A percentile compares a stretch with the other conserved stretches of the same genome.
Conservation (phyloP, 2,329 filamentous ascomycete species). For the Lizonia empirigonia region DNA sequence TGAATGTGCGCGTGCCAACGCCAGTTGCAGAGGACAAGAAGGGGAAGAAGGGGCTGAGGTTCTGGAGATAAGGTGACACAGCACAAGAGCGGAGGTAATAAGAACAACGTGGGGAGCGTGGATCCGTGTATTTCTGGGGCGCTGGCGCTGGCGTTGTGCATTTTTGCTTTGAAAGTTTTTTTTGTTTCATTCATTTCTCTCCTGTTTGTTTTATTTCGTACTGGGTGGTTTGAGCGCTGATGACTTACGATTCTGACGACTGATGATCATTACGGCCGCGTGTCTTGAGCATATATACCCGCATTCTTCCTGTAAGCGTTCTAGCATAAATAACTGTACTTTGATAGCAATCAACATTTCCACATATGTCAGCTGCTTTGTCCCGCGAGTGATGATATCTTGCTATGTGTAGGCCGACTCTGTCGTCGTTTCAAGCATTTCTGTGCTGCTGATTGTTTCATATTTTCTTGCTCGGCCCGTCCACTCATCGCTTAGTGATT, state of each 20-base stretch:
- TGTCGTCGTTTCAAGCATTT: too few relatives aligned
- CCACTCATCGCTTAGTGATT: too few relatives aligned
- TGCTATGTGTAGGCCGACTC: too few relatives aligned
- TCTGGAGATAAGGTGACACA: conserved; percentile 24
- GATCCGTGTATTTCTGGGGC: neutral
- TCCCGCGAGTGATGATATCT: too few relatives aligned
- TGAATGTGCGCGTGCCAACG: neutral
- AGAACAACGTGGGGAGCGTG: neutral
- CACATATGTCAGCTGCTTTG: neutral
- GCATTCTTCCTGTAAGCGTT: conserved; percentile 10
- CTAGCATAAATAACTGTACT: neutral
- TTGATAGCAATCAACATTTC: neutral
- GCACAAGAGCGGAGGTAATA: conserved; percentile 2
- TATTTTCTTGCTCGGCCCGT: too few relatives aligned
- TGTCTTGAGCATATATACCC: conserved; percentile 15
- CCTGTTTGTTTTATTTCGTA: neutral
- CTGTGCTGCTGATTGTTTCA: too few relatives aligned
- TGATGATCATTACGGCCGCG: conserved; percentile 12
- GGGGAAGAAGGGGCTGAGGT: conserved; percentile 30
- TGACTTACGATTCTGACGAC: conserved; percentile 6
- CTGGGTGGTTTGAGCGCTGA: neutral
- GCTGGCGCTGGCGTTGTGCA: neutral
- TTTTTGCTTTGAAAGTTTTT: neutral
- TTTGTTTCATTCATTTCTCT: neutral
- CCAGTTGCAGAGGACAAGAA: conserved; percentile 1